These are phyloP conservation scores for Solanum ossicruentum DNA, from an alignment of 257 asterid species.

Conservation along the genomic window DNA sequence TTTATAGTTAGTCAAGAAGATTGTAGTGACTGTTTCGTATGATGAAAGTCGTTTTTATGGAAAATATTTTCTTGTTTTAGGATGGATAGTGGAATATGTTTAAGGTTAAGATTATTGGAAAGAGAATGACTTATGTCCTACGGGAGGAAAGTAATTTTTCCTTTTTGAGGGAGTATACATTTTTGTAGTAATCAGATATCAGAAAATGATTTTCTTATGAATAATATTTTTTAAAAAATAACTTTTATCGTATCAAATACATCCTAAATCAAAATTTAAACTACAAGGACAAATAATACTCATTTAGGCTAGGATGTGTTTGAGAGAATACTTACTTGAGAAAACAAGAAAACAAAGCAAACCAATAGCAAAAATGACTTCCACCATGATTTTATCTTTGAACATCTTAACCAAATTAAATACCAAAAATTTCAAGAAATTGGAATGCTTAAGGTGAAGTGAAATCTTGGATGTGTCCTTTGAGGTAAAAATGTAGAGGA, in stretches of 20 bases:
- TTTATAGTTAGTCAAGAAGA: not conserved
- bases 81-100: not conserved
- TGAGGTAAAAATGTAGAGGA: not conserved
- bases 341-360: conserved; percentile 20
- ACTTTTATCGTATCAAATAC: not conserved
- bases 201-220: not conserved
- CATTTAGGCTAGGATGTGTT: not conserved
- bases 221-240: not conserved
- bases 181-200: not conserved
- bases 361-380: conserved; percentile 5
- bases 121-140: not conserved
- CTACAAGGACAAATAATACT: not conserved
- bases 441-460: not conserved
- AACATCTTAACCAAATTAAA: conserved; percentile 1
- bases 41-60: not conserved
- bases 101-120: not conserved
- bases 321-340: conserved; percentile 24
- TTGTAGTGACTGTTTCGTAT: not conserved
- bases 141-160: not conserved
- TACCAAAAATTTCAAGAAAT: not conserved
- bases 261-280: not conserved
- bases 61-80: no score
- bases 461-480: not conserved
- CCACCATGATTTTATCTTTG: not conserved
- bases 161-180: not conserved